Base-by-base conservation (phyloP, 1,284 basidiomycete species). In the Irpex rosettiformis region DNA sequence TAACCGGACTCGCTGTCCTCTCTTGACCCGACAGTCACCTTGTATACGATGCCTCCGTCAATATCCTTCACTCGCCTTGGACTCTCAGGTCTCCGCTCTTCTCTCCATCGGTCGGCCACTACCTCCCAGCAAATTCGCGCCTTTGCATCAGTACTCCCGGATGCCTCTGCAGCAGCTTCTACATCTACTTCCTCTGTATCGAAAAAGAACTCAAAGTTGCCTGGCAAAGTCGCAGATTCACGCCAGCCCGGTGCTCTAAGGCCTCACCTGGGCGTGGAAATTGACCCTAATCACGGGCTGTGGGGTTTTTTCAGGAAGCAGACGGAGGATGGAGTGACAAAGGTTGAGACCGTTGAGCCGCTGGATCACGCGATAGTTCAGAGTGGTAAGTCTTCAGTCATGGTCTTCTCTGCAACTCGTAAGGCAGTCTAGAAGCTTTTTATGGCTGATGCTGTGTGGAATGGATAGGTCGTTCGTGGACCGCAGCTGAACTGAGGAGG, bases 381-480 rank as follows among this genome's bases (percentile, higher is more conserved):
- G 8, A 52, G 21, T 59, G 74, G 74, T 78, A 55, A 65, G 76
- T 65, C n/a, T 51, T 27, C n/a, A 33, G 11, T 28, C 28, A 6
- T 16, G 22, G 54, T 52, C n/a, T 57, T 16, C 51, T 51, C 40
- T 11, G 30, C 43, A 56, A 58, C 22, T 56, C 25, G 2, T 37
- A 4, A n/a, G 11, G 11, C 7, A 16, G 11, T 13, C 11, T 11
- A 4, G 5, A 37, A 11, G 33, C n/a, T 11, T 40, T n/a, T n/a
- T n/a, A n/a, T 11, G 68, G 72, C 70, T 21, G 21, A 22, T 53
- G 65, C 40, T 55, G 55, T 25, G 27, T 7, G 13, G 25, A 52
- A 24, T 30, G 18, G 53, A 8, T 60, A 96, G 94, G 93, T 58
- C 84, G 95, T 58, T 77, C 90, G 29, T 98, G 95, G 95, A 81